phyloP scores from a whole-genome alignment of 2,329 filamentous ascomycete species.

The Diaporthe humulicola region DNA sequence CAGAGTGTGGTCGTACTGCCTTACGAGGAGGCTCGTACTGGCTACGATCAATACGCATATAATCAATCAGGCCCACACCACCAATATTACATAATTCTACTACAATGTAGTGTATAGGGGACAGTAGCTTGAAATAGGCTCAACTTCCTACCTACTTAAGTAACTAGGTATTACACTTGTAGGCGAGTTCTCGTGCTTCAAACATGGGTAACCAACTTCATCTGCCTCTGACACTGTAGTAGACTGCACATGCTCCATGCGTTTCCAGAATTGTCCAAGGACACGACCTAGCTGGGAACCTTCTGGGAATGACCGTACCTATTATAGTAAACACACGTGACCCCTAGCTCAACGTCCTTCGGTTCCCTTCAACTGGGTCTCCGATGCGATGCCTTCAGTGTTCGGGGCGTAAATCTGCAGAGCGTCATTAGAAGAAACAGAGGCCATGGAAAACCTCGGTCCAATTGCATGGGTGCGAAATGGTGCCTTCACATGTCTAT shows the following conservation, averaged over 20 bases:
- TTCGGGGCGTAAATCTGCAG: neutral
- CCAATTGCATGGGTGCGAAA: no score
- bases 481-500: neutral
- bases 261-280: neutral
- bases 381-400: neutral
- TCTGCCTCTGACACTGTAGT: neutral
- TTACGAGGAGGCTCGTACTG: no score
- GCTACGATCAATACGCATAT: no score
- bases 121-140: no score
- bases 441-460: neutral
- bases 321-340: no score
- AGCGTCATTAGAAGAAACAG: neutral
- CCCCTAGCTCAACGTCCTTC: neutral
- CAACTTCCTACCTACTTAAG: no score
- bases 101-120: no score
- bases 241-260: neutral
- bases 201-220: neutral
- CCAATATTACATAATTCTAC: no score
- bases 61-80: no score
- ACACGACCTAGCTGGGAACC: fast-evolving
- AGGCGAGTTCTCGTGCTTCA: neutral
- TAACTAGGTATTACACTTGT: neutral
- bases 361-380: no score
- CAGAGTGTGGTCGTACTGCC: neutral
- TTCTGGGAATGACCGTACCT: neutral